Base-by-base conservation (phyloP, 2,329 filamentous ascomycete genomes). In the Clonostachys chloroleuca region DNA sequence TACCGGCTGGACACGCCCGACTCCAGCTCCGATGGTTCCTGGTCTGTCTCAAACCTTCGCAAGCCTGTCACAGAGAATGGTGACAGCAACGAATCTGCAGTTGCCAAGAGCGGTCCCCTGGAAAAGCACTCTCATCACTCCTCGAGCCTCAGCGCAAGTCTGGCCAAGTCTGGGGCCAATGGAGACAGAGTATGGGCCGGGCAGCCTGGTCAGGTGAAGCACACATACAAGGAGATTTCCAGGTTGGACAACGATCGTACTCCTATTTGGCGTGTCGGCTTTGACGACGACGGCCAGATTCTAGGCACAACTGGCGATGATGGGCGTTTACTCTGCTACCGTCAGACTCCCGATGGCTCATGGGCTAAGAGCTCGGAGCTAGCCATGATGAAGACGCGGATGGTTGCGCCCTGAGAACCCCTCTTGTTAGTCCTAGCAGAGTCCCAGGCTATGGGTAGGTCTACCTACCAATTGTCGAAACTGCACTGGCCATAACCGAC, bases 221-320 rank as follows among this genome's bases (percentile, higher is more conserved):
- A 92, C 60, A 70, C 73, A 1, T 73, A 74, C 17, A 78, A 75
- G 52, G 79, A 89, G 55, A 75, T 87, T 1, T 85, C 84, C 9
- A 80, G 78, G 57, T 75, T 92, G 9, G 81, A 84, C 44, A 80
- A 77, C 45, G 82, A 88, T 59, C 78, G 81, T 44, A 84, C 81
- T 16, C 86, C 86, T 2, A 85, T 90, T 2, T 92, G 87, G 87
- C 74, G 86, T 18, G 82, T 92, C 3, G 79, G 79, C 1, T 92
- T 91, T 55, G 81, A 84, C 55, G 76, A 78, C 46, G 74, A 82
- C 69, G 86, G 86, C 5, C 86, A 89, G 62, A 77, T 92, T 12
- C 69, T 92, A 8, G 83, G 87, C 2, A 87, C 84, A 39, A 87
- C 87, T 2, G 87, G 87, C 4, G 88, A 92, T 53, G 87, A 92